A percentile compares a stretch with the other conserved stretches of the same genome.
Evolutionary conservation across 2,329 filamentous ascomycete species (phyloP).

Genomic region (Microsporum canis): DNA sequence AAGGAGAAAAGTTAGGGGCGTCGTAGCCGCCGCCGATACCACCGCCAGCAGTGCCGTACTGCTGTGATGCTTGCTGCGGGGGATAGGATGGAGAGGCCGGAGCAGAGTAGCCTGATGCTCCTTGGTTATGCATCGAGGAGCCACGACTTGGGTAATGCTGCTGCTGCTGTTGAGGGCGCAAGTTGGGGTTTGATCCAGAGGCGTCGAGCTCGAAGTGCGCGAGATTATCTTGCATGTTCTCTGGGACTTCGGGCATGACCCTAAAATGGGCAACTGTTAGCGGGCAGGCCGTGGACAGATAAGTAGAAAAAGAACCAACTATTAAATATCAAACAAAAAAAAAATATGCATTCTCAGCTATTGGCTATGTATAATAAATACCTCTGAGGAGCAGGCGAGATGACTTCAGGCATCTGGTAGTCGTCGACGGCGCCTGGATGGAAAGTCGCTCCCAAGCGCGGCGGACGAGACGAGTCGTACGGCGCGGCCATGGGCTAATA

Average conservation of each 20-base stretch:
- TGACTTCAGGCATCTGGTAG: slow-evolving; percentile 58
- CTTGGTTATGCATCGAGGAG: slow-evolving; percentile 24
- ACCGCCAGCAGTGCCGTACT: not conserved
- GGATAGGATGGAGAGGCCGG: not conserved
- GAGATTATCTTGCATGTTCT: slow-evolving; percentile 92
- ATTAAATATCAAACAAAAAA: not conserved
- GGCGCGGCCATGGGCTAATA: slow-evolving; percentile 25
- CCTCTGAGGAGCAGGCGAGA: slow-evolving; percentile 61
- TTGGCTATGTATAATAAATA: slow-evolving; percentile 27
- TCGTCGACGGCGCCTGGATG: slow-evolving; percentile 57
- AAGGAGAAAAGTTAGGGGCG: slow-evolving; percentile 75
- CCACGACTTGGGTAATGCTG: slow-evolving; percentile 28
- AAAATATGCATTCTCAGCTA: not conserved
- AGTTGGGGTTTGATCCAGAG: slow-evolving; percentile 27
- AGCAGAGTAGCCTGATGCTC: slow-evolving; percentile 8
- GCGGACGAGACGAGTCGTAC: slow-evolving; percentile 30
- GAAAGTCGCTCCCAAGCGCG: slow-evolving; percentile 50
- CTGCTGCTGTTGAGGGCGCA: slow-evolving; percentile 20
- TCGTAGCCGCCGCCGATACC: slow-evolving; percentile 24
- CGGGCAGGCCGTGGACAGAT: not conserved
- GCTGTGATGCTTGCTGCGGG: slow-evolving; percentile 2
- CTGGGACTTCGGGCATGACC: slow-evolving; percentile 88
- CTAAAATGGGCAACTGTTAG: slow-evolving; percentile 34
- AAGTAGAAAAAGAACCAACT: not conserved
- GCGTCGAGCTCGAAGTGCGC: slow-evolving; percentile 81